phyloP scores from a whole-genome alignment of 2,329 filamentous ascomycete genomes.

The Ascochyta rabiei region DNA sequence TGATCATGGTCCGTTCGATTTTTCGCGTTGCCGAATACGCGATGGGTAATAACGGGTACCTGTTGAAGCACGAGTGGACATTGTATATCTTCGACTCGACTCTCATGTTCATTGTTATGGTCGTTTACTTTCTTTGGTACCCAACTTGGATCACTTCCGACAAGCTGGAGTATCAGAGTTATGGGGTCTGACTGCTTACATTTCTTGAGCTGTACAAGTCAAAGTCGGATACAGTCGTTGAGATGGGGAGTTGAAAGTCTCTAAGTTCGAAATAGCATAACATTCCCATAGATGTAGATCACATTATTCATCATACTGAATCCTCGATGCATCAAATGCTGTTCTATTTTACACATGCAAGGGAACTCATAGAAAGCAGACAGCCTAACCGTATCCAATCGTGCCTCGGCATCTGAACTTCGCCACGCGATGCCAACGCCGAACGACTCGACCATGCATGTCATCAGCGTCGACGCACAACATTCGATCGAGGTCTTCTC shows the following conservation, averaged over 20 bases:
- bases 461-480: slow-evolving; percentile 4
- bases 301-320: too few species aligned
- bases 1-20: slow-evolving; percentile 57
- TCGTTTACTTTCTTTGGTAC: slow-evolving; percentile 17
- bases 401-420: slow-evolving; percentile 15
- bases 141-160: slow-evolving; percentile 7
- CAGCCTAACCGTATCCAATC: slow-evolving; percentile 13
- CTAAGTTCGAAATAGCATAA: not conserved
- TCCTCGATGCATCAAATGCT: too few species aligned
- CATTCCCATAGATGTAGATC: not conserved
- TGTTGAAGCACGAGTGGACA: slow-evolving; percentile 52
- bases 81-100: slow-evolving; percentile 54
- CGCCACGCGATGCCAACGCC: slow-evolving; percentile 18
- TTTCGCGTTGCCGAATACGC: slow-evolving; percentile 57
- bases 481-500: not conserved
- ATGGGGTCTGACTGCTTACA: not conserved
- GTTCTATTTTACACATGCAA: too few species aligned
- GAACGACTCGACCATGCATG: slow-evolving; percentile 26
- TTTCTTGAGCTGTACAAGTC: not conserved
- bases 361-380: not conserved
- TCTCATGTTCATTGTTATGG: slow-evolving; percentile 52
- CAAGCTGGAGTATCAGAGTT: slow-evolving; percentile 9
- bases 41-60: slow-evolving; percentile 50
- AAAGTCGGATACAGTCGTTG: not conserved
- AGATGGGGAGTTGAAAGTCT: not conserved